A percentile compares a stretch with the other conserved stretches of the same genome.
Evolutionary conservation across 352 stramenopile species (phyloP).

Genomic region (Phytophthora cryptogea): DNA sequence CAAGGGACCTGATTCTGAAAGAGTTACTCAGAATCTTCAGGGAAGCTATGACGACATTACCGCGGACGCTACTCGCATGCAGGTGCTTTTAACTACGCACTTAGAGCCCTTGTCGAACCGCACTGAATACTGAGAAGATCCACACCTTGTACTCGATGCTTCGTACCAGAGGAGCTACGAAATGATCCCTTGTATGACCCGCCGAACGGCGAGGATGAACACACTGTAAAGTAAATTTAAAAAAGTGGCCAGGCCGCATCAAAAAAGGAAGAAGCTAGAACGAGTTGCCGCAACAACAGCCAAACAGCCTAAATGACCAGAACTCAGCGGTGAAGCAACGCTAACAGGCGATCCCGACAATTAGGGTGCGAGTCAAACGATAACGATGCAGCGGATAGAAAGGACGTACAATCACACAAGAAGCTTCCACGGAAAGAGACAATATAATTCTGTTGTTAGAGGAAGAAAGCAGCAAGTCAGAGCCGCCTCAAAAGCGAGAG

Average conservation of each 20-base stretch:
- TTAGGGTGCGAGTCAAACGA: too few relatives aligned
- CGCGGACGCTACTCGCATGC: neutral
- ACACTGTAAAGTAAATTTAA: too few relatives aligned
- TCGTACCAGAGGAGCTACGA: neutral
- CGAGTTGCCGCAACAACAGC: too few relatives aligned
- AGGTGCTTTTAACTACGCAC: neutral
- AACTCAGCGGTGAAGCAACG: too few relatives aligned
- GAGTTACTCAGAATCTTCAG: neutral
- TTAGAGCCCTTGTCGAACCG: neutral
- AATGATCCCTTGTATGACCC: neutral
- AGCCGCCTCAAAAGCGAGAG: neutral
- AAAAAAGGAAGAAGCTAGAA: too few relatives aligned
- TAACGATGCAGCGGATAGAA: too few relatives aligned
- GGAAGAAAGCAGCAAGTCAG: neutral
- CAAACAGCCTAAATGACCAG: too few relatives aligned
- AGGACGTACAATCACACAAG: too few relatives aligned
- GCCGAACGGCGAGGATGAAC: too few relatives aligned
- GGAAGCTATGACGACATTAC: neutral
- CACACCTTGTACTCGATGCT: neutral
- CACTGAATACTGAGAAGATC: neutral
- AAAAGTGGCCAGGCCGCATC: too few relatives aligned
- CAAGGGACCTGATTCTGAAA: neutral
- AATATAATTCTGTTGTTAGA: neutral
- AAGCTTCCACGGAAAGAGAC: too few relatives aligned
- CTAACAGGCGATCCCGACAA: too few relatives aligned